Percentiles rank a stretch among this genome's conserved stretches.
Evolutionary conservation across 192 early-diverging fungal genomes (phyloP).

Genomic region (Coemansia sp.): DNA sequence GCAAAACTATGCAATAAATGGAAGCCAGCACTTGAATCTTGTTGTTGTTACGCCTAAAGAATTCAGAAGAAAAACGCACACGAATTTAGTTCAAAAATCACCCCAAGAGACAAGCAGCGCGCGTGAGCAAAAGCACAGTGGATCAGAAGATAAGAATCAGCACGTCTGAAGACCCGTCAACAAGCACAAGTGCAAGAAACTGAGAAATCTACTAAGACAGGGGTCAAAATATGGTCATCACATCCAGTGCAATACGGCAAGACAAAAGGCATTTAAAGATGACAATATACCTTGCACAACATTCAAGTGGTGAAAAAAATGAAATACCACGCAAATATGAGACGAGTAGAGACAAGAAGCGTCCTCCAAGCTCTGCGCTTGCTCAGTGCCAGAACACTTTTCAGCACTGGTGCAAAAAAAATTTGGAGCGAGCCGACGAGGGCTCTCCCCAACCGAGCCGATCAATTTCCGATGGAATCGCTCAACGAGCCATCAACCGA

Average conservation of each 20-base stretch:
- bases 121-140: neutral
- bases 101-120: neutral
- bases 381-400: neutral
- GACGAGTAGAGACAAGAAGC: neutral
- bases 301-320: too few species aligned
- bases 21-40: neutral
- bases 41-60: too few species aligned
- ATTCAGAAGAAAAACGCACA: too few species aligned
- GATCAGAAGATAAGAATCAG: constrained; percentile 1
- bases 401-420: too few species aligned
- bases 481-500: too few species aligned
- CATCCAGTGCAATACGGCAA: neutral
- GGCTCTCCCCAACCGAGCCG: too few species aligned
- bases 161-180: neutral
- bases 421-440: too few species aligned
- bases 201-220: neutral
- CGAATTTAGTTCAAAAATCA: too few species aligned
- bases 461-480: too few species aligned
- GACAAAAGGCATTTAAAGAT: neutral
- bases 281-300: too few species aligned
- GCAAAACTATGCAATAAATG: neutral
- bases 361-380: neutral
- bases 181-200: neutral
- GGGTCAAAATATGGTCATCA: constrained; percentile 6
- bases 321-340: too few species aligned